Conservation (phyloP, 768 basidiomycete genomes). For the Podaxis sp. region DNA sequence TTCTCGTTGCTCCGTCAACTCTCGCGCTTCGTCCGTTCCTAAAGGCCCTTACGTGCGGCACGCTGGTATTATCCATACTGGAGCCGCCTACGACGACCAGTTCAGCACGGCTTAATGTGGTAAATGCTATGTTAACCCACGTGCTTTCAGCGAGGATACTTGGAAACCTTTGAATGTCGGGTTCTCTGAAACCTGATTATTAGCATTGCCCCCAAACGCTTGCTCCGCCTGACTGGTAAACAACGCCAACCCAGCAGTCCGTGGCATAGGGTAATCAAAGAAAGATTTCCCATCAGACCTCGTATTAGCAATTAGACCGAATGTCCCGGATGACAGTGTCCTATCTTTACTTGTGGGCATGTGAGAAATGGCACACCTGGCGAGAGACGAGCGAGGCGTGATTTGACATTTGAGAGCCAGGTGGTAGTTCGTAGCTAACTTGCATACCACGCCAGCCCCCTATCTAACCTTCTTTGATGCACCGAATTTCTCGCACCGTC, state of each 20-base stretch:
- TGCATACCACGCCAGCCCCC: too few species aligned
- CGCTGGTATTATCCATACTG: background rate
- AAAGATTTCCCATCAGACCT: background rate
- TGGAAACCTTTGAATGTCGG: background rate
- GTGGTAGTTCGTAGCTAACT: too few species aligned
- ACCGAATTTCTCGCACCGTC: too few species aligned
- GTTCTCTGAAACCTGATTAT: background rate
- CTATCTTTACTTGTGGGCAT: too few species aligned
- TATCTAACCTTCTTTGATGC: too few species aligned
- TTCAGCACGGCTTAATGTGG: background rate
- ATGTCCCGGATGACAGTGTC: too few species aligned
- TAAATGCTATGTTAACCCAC: slow-evolving; percentile 4
- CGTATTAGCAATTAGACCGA: too few species aligned
- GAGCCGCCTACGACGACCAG: background rate
- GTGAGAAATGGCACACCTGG: too few species aligned
- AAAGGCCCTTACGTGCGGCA: background rate
- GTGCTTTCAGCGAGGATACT: slow-evolving; percentile 8
- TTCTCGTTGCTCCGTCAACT: background rate
- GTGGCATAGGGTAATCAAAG: background rate
- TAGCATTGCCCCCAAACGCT: background rate
- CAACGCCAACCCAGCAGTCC: background rate
- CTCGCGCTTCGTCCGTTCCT: background rate
- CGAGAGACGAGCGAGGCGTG: too few species aligned
- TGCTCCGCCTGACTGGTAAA: background rate
- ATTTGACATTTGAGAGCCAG: too few species aligned